Base-by-base conservation (phyloP, 2,329 filamentous ascomycete genomes). In the Exophiala phaeomuriformis region DNA sequence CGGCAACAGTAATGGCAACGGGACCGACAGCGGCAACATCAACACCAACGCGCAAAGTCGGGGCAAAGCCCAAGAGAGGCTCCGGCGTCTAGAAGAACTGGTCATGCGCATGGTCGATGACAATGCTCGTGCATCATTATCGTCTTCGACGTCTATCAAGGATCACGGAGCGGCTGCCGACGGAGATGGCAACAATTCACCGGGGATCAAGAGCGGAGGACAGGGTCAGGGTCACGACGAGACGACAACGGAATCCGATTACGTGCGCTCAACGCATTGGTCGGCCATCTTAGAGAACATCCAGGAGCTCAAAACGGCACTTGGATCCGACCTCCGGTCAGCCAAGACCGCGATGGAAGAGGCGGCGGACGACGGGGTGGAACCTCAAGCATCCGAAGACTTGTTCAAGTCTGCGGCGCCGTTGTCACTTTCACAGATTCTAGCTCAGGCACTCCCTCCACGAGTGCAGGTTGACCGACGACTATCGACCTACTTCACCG, bases 221-320 rank as follows among this genome's bases (percentile, higher is more conserved):
- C 54, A 57, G 35, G 27, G 57, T 3, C 54, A 19, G 57, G 53
- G 45, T 53, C 57, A 19, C 35, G 49, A 31, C 19, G 19, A 19
- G 19, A 19, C 19, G 19, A 19, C 19, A 19, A 19, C 19, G 19
- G 19, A 19, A 19, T 19, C 19, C 1, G 19, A 19, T 1, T 74
- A 74, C 55, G 65, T 70, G 8, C 71, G 69, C 8, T 67, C 69
- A n/a, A 66, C 68, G 12, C 72, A 74, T 54, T 74, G 72, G 72
- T 65, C 67, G 32, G 66, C 72, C 2, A 69, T 74, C 8, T 56
- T 74, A 45, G 66, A 69, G 53, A 67, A 69, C 45, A 59, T 63
- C 48, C 58, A 63, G 42, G 50, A 62, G 43, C 56, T 63, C 45
- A 61, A 58, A 45, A 54, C 54, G 5, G 55, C 58, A 1, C 39